Base-by-base conservation (phyloP, 257 asterid genomes). In the Primulina eburnea region DNA sequence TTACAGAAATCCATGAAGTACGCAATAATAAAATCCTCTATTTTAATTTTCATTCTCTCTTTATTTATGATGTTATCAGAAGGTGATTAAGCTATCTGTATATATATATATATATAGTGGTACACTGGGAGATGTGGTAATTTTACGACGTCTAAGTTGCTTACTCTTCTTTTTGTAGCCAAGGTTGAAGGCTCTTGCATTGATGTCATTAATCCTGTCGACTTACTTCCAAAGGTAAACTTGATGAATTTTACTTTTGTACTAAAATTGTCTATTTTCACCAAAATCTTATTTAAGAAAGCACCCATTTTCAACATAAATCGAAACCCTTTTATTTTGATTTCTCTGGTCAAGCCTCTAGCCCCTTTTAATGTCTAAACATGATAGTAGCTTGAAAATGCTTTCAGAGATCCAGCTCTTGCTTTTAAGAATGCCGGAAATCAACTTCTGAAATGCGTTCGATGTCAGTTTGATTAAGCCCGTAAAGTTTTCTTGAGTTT, bases 191-290 rank as follows among this genome's bases (percentile, higher is more conserved):
- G 82, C 76, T 73, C 71, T 12, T 35, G 62, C 65, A 58, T 58
- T 68, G 81, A 74, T 2, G 52, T 33, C 17, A 28, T 28, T 28
- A 79, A 74, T 65, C 71, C 47, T 68, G 59, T 60, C 59, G 60
- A 71, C 79, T 55, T 79, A 63, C 71, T 67, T 74, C 78, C 76
- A 71, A 82, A 90, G 96, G 97, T 90, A 80, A 34, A n/a, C 37
- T 16, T 62, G 8, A 12, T 20, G 8, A 6, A 28, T 2, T 28
- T 28, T 28, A 28, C 30, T 28, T 28, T 6, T 24, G 26, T 24
- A 24, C 26, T 24, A 24, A 24, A 24, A 24, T 24, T 24, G 26
- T 24, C 1, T 24, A 24, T 24, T 24, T 24, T 24, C 26, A 24
- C 26, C 26, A 0, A 24, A 24, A 24, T 24, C 26, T 24, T 24